phyloP scores from a whole-genome alignment of 352 stramenopile species.

The Peronospora belbahrii region DNA sequence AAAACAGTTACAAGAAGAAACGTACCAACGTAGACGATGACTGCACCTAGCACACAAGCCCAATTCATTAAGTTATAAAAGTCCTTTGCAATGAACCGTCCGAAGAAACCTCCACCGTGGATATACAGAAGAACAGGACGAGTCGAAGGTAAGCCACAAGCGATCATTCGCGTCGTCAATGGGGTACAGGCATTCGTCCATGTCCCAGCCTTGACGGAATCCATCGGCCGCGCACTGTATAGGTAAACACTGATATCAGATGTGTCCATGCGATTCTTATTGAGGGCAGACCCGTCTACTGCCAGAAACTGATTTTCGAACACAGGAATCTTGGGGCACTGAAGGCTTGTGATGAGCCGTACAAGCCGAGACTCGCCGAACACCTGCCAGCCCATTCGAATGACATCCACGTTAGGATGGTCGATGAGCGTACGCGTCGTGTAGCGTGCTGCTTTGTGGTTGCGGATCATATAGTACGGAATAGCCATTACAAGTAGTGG shows the following conservation, averaged over 20 bases:
- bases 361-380: slow-evolving; percentile 79
- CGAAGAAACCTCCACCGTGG: slow-evolving; percentile 83
- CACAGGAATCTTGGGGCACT: slow-evolving; percentile 58
- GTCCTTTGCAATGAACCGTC: slow-evolving; percentile 83
- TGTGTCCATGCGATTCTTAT: slow-evolving; percentile 25
- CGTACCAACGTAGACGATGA: slow-evolving; percentile 85
- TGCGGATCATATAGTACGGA: slow-evolving; percentile 80
- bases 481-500: slow-evolving; percentile 59
- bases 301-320: slow-evolving; percentile 58
- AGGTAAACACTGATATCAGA: slow-evolving; percentile 68
- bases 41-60: slow-evolving; percentile 55
- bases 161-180: slow-evolving; percentile 58
- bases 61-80: slow-evolving; percentile 69
- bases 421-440: slow-evolving; percentile 78
- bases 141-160: slow-evolving; percentile 54
- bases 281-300: slow-evolving; percentile 30
- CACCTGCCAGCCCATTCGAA: slow-evolving; percentile 75
- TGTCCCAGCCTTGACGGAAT: slow-evolving; percentile 52
- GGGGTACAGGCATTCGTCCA: slow-evolving; percentile 51
- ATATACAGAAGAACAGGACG: slow-evolving; percentile 80
- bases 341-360: slow-evolving; percentile 50
- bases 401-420: slow-evolving; percentile 74
- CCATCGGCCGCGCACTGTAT: slow-evolving; percentile 59
- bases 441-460: slow-evolving; percentile 56
- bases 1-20: neutral